Evolutionary conservation across 2,329 filamentous ascomycete genomes (phyloP), one percentile per base, ranked within the genome.

Genomic region (Exophiala calicioides): DNA sequence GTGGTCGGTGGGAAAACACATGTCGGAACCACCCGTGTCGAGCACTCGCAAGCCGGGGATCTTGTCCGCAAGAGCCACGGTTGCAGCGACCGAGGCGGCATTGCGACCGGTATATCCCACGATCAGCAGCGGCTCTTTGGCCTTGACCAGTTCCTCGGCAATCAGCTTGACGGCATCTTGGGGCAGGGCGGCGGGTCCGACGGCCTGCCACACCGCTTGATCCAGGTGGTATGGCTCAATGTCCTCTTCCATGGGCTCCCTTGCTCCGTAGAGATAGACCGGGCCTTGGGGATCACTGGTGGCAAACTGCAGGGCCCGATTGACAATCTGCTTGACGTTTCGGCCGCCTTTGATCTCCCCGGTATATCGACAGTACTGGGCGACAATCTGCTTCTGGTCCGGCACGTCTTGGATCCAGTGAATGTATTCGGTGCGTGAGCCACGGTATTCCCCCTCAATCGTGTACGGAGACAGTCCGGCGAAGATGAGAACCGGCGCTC

Each of bases 251-350:
- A 95, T 88, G 1, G 89, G 81, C 66, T 95, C 89, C 54, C 89
- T 75, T 1, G 87, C 85, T 1, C 85, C 88, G 45, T 78, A 81
- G 3, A 95, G 71, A 58, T 95, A 94, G 0, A 90, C 87, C 0
- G 89, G 89, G 0, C 89, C 89, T 53, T 84, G 78, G 0, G 89
- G 89, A 42, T 85, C 84, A 20, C 82, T 88, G 36, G 72, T 85
- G 0, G 89, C 88, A 61, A 93, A 94, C 58, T 88, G 87, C 45
- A 95, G 66, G 0, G 89, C 89, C 1, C 89, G 83, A 62, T 89
- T 89, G 50, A 95, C 86, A 69, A 94, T 84, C 70, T 95, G 88
- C 74, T 94, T 94, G 50, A 94, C 81, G 60, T 94, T 95, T 62
- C 80, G 80, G 12, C 88, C 88, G 2, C 85, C 85, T 70, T 90